These are phyloP conservation scores for Coemansia sp. DNA, from an alignment of 192 early-diverging fungal species.

Conservation along the genomic window DNA sequence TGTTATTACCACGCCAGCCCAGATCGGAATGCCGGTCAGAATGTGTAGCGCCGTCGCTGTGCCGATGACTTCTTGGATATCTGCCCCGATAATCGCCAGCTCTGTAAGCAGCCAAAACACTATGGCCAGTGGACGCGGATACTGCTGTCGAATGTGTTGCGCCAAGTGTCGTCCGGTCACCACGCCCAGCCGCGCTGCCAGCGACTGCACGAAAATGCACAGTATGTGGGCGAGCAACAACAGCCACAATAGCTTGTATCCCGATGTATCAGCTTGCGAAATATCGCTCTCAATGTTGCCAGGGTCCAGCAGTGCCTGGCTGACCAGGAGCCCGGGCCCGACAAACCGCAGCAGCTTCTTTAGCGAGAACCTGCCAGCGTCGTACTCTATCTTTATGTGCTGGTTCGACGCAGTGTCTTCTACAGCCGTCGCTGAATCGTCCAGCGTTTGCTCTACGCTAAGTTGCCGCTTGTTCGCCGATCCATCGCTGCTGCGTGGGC, in stretches of 20 bases:
- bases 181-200: conserved; percentile 65
- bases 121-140: conserved; percentile 51
- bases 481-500: conserved; percentile 5
- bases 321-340: conserved; percentile 61
- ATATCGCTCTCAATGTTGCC: conserved; percentile 75
- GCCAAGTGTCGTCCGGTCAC: conserved; percentile 68
- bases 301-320: conserved; percentile 69
- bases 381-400: conserved; percentile 46
- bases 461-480: background rate
- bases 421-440: conserved; percentile 36
- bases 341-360: conserved; percentile 63
- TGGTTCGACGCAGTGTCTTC: conserved; percentile 38
- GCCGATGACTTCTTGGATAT: conserved; percentile 82
- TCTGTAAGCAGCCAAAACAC: conserved; percentile 64
- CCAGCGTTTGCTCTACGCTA: conserved; percentile 12
- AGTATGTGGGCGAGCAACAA: conserved; percentile 63
- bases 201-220: conserved; percentile 64
- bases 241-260: conserved; percentile 66
- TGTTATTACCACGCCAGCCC: conserved; percentile 79
- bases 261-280: conserved; percentile 63
- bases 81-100: conserved; percentile 69
- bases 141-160: conserved; percentile 56
- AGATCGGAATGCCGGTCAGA: conserved; percentile 68
- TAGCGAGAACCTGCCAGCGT: conserved; percentile 53
- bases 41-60: conserved; percentile 87